Percentiles rank a stretch among this genome's conserved stretches.
Conservation (phyloP, 1,284 basidiomycete species). For the Leccinum pachyderme region DNA sequence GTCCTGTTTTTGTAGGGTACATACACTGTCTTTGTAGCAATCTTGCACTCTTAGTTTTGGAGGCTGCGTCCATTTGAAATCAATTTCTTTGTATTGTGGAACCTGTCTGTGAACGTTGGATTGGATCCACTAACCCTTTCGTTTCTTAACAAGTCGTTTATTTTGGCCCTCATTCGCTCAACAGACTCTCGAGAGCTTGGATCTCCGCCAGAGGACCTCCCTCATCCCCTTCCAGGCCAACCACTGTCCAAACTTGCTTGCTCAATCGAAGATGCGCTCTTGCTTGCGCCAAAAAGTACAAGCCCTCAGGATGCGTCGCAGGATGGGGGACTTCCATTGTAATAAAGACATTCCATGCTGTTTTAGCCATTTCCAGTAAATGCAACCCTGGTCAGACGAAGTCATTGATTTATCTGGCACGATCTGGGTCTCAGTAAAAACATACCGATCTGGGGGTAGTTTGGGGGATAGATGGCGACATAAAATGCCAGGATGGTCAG, state of each 20-base stretch:
- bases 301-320: not conserved
- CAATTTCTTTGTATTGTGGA: not conserved
- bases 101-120: not conserved
- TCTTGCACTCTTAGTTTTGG: not conserved
- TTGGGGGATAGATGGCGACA: constrained; percentile 61
- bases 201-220: constrained; percentile 58
- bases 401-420: not conserved
- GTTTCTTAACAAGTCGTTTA: not conserved
- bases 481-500: constrained; percentile 62
- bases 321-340: constrained; percentile 18
- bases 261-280: constrained; percentile 44
- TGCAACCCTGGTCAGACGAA: constrained; percentile 57
- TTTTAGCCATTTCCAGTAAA: constrained; percentile 70
- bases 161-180: constrained; percentile 11
- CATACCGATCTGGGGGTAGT: constrained; percentile 77
- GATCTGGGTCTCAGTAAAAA: not conserved
- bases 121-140: not conserved
- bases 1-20: not conserved
- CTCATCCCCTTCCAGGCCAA: constrained; percentile 60
- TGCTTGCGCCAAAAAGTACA: constrained; percentile 19
- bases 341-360: constrained; percentile 61
- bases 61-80: not conserved
- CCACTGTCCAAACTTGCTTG: constrained; percentile 40
- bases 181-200: constrained; percentile 37
- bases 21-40: not conserved